A percentile compares a stretch with the other conserved stretches of the same genome.
Evolutionary conservation across 192 early-diverging fungal species (phyloP).

Genomic region (Umbelopsis vinacea): DNA sequence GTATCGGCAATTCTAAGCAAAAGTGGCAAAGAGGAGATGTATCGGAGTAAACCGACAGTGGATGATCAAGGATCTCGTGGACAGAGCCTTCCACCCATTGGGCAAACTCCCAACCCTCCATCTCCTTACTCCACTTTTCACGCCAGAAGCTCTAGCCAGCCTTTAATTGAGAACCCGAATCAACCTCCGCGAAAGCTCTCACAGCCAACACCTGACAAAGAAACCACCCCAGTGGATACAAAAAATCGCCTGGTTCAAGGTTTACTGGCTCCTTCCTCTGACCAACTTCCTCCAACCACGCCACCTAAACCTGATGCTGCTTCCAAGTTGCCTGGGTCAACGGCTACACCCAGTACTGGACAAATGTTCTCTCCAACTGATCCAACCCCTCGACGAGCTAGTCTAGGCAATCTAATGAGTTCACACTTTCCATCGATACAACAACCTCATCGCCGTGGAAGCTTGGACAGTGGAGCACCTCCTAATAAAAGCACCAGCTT

Average conservation of each 20-base stretch:
- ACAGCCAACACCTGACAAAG: not conserved
- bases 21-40: conserved; percentile 14
- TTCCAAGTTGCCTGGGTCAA: not conserved
- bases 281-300: not conserved
- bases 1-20: conserved; percentile 21
- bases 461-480: not conserved
- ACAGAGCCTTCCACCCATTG: conserved; percentile 16
- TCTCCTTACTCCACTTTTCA: conserved; percentile 11
- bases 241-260: conserved; percentile 1
- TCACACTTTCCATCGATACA: not conserved
- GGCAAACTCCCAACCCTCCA: conserved; percentile 19
- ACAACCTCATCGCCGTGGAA: not conserved
- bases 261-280: not conserved
- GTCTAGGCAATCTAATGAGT: not conserved
- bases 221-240: not conserved
- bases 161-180: conserved; percentile 17
- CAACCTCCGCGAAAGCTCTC: conserved; percentile 5
- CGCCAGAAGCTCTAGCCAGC: conserved; percentile 5
- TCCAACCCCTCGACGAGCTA: not conserved
- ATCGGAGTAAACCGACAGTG: conserved; percentile 4
- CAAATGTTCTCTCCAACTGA: conserved; percentile 2
- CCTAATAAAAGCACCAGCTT: not conserved
- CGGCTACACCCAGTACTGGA: not conserved
- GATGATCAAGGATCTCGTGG: conserved; percentile 19
- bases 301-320: conserved; percentile 7